Evolutionary conservation across 2,329 filamentous ascomycete genomes (phyloP).

Genomic region (Orbilia oligospora): DNA sequence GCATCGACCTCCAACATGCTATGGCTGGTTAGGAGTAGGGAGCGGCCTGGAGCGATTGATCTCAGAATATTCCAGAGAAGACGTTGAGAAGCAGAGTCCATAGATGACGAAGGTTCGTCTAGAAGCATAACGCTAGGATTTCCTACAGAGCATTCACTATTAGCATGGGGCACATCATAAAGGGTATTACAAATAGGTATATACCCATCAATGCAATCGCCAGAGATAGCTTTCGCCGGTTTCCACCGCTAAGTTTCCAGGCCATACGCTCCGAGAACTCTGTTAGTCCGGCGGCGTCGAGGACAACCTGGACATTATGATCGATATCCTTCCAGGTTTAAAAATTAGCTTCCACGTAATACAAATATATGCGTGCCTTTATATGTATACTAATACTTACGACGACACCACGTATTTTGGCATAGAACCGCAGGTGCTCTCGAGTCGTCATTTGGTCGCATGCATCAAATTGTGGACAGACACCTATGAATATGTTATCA

Average conservation of each 20-base stretch:
- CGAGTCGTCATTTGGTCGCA: slow-evolving; percentile 91
- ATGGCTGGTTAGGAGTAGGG: slow-evolving; percentile 89
- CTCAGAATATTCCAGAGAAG: slow-evolving; percentile 92
- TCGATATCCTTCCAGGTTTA: slow-evolving; percentile 72
- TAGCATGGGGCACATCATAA: background rate
- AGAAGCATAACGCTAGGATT: slow-evolving; percentile 79
- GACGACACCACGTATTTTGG: slow-evolving; percentile 82
- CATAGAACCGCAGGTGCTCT: slow-evolving; percentile 91
- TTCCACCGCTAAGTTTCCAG: slow-evolving; percentile 85
- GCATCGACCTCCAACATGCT: slow-evolving; percentile 96
- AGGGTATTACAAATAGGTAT: background rate
- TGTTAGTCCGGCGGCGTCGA: slow-evolving; percentile 83
- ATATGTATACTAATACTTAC: background rate
- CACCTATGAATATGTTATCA: slow-evolving; percentile 70
- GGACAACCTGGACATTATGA: slow-evolving; percentile 82
- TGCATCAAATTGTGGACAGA: slow-evolving; percentile 89
- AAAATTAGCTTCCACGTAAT: background rate
- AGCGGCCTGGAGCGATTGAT: slow-evolving; percentile 81
- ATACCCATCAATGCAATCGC: slow-evolving; percentile 95
- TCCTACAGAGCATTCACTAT: slow-evolving; percentile 15
- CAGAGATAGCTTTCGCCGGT: slow-evolving; percentile 91
- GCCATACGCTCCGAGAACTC: slow-evolving; percentile 82
- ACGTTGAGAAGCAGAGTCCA: slow-evolving; percentile 91
- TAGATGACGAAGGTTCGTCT: slow-evolving; percentile 88
- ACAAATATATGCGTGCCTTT: background rate